Base-by-base conservation (phyloP, 164 flowering plant species). In the Aristolochia californica region DNA sequence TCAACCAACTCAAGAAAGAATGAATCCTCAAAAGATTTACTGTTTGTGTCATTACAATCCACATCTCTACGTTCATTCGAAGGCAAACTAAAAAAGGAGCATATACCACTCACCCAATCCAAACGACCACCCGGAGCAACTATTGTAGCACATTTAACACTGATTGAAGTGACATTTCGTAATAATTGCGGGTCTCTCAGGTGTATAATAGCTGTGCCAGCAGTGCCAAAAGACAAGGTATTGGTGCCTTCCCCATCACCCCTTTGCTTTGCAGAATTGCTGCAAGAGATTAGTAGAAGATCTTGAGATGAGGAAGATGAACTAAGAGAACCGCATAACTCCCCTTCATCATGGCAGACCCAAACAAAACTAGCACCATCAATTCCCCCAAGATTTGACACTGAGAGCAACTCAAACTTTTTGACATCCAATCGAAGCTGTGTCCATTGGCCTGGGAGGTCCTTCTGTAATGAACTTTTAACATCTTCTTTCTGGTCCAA, bases 181-280 rank as follows among this genome's bases (percentile, higher is more conserved):
- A 43, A 58, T 47, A 50, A 65, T 59, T 73, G 68, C 59, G 93
- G 88, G 48, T 90, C 85, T 69, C 68, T 63, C 30, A 90, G 59
- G 68, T 79, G 68, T 27, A 80, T 58, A 55, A 86, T 77, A 67
- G 81, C 78, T 54, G 75, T 77, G 45, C 97, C 99, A 64, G 95
- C 86, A 59, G 73, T 59, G 62, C 84, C 77, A 63, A 78, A 75
- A 48, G 96, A 87, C 28, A 90, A 73, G 20, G 77, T 83, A 80
- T 94, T 94, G 60, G 89, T 80, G 71, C 97, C 96, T 68, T 78
- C 86, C 55, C 99, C 99, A 76, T 83, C 83, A 65, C 99, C 97
- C 28, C 97, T 91, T 26, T 80, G 78, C 79, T 75, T 72, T 22
- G 85, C 55, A 34, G 88, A 78, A 67, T 88, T 76, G 73, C 77